phyloP scores from a whole-genome alignment of 805 yeast genomes.

The Metschnikowia amazonensis region DNA sequence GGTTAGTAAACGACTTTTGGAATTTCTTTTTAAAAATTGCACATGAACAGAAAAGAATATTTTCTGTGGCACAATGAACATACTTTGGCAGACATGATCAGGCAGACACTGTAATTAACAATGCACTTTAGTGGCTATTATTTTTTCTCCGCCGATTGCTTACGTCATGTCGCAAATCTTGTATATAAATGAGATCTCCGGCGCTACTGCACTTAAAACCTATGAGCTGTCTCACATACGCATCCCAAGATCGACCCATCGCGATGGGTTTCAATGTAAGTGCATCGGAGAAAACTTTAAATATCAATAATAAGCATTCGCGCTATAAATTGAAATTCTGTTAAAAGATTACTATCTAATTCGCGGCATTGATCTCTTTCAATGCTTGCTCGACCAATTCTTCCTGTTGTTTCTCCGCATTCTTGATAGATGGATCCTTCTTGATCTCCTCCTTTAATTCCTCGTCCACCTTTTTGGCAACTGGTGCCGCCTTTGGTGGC shows the following conservation, averaged over 20 bases:
- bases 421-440: constrained; percentile 32
- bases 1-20: not conserved
- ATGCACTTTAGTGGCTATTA: constrained; percentile 1
- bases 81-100: constrained; percentile 4
- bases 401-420: constrained; percentile 24
- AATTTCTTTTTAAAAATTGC: no score
- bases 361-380: constrained; percentile 12
- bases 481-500: constrained; percentile 41
- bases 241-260: not conserved
- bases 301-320: not conserved
- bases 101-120: not conserved
- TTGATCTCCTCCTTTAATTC: constrained; percentile 33
- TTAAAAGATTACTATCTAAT: not conserved
- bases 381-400: constrained; percentile 24
- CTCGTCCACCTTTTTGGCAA: constrained; percentile 33
- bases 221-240: not conserved
- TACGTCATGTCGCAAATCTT: constrained; percentile 15
- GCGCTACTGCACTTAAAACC: not conserved
- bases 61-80: not conserved
- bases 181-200: constrained; percentile 6
- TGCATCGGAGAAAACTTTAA: not conserved
- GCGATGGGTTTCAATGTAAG: not conserved
- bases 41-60: not conserved
- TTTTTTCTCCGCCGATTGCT: constrained; percentile 10
- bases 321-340: not conserved